Percentiles rank a stretch among this genome's conserved stretches.
phyloP scores from a whole-genome alignment of 148 eudicot genomes.

The Limonium bicolor region DNA sequence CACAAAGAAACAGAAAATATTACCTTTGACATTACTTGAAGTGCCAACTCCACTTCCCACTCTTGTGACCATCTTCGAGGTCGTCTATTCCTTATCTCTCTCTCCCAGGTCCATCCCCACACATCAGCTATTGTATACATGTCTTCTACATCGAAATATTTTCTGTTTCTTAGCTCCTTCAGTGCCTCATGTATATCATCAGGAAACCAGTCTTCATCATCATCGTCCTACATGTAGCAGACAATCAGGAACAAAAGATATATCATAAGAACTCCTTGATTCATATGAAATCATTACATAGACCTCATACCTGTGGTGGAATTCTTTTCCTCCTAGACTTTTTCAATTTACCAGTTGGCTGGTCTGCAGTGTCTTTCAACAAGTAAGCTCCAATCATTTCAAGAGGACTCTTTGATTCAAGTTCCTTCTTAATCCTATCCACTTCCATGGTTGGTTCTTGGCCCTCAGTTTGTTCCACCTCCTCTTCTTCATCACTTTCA shows the following conservation, averaged over 20 bases:
- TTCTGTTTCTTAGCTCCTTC: constrained; percentile 66
- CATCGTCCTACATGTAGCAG: constrained; percentile 75
- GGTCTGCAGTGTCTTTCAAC: constrained; percentile 54
- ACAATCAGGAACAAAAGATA: background rate
- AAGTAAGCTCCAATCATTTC: constrained; percentile 93
- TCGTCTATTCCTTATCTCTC: constrained; percentile 57
- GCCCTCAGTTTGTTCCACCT: constrained; percentile 55
- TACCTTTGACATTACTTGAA: constrained; percentile 81
- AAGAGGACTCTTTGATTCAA: constrained; percentile 65
- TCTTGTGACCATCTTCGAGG: constrained; percentile 92
- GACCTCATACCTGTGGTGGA: constrained; percentile 40
- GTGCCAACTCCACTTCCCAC: constrained; percentile 92
- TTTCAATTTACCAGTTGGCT: constrained; percentile 29
- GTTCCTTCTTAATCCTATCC: constrained; percentile 69
- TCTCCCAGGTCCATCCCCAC: constrained; percentile 99
- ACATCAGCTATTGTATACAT: constrained; percentile 96
- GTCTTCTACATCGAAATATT: constrained; percentile 67
- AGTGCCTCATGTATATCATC: constrained; percentile 64
- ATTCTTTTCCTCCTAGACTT: constrained; percentile 41
- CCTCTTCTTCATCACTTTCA: constrained; percentile 76
- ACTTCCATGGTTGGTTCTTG: constrained; percentile 39
- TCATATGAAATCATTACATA: no score
- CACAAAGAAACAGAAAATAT: background rate
- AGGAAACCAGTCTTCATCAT: constrained; percentile 93
- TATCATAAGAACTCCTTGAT: background rate